phyloP scores from a whole-genome alignment of 768 basidiomycete species.

The Ephemerocybe angulata region DNA sequence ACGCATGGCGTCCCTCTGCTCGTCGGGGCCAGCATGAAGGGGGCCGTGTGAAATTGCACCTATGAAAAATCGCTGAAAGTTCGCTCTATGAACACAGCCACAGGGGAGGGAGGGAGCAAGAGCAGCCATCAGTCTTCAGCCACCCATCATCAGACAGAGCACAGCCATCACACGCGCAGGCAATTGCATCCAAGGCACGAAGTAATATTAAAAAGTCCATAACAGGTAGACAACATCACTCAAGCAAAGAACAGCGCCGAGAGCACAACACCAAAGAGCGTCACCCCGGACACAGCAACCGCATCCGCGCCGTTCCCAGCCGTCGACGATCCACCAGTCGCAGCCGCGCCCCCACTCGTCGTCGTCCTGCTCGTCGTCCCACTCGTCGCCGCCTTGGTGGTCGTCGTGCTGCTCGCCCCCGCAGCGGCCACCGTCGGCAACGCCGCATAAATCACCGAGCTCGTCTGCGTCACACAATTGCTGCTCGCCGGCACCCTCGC shows the following conservation, averaged over 20 bases:
- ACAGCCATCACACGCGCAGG: too few relatives aligned
- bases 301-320: slow-evolving; percentile 11
- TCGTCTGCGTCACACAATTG: slow-evolving; percentile 32
- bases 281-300: slow-evolving; percentile 15
- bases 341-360: slow-evolving; percentile 4
- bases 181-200: too few relatives aligned
- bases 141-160: too few relatives aligned
- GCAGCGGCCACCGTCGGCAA: slow-evolving; percentile 13
- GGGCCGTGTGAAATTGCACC: too few relatives aligned
- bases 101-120: too few relatives aligned
- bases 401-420: background rate
- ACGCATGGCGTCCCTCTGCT: too few relatives aligned
- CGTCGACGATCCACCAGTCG: background rate
- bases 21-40: too few relatives aligned
- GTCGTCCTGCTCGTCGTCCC: slow-evolving; percentile 2
- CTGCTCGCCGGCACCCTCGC: slow-evolving; percentile 35
- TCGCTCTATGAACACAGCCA: too few relatives aligned
- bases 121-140: too few relatives aligned
- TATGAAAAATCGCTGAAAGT: too few relatives aligned
- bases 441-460: slow-evolving; percentile 26
- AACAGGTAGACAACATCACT: too few relatives aligned
- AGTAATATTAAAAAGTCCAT: too few relatives aligned
- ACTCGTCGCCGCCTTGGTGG: slow-evolving; percentile 6
- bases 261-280: slow-evolving; percentile 21
- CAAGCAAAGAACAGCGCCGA: slow-evolving; percentile 23